phyloP scores from a whole-genome alignment of 495 filamentous ascomycete species.

The Penicillium coprophilum region DNA sequence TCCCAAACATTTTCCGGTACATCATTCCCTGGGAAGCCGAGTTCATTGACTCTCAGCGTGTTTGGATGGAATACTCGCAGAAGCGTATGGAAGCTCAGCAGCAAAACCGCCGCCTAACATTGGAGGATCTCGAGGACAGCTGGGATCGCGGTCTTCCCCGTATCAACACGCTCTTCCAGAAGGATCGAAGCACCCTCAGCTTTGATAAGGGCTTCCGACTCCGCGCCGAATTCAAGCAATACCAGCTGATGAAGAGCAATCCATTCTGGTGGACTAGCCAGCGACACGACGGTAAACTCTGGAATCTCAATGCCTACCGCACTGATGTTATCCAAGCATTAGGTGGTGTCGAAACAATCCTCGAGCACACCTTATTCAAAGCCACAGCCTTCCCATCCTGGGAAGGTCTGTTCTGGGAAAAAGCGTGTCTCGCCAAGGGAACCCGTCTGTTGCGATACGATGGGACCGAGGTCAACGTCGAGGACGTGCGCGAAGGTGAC shows the following conservation, averaged over 20 bases:
- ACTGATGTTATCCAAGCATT: constrained; percentile 98
- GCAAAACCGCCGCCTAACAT: constrained; percentile 89
- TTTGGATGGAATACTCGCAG: constrained; percentile 99
- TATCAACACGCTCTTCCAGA: constrained; percentile 99
- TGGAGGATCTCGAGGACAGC: constrained; percentile 97
- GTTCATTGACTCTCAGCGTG: constrained; percentile 97
- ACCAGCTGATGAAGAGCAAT: constrained; percentile 99
- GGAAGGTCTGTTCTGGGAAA: constrained; percentile 99
- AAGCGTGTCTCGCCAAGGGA: constrained; percentile 56
- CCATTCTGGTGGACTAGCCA: constrained; percentile 99
- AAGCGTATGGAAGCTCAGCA: constrained; percentile 97
- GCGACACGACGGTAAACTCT: constrained; percentile 95
- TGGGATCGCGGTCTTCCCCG: constrained; percentile 98
- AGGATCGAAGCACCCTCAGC: constrained; percentile 93
- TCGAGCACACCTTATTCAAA: constrained; percentile 98
- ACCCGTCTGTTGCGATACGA: constrained; percentile 42
- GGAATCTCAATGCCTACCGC: constrained; percentile 97
- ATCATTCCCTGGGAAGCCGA: constrained; percentile 99
- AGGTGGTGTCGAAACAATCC: constrained; percentile 98
- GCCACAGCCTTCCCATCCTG: constrained; percentile 98
- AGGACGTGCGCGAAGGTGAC: constrained; percentile 50
- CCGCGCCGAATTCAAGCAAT: constrained; percentile 95
- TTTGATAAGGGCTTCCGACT: constrained; percentile 99
- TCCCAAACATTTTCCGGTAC: constrained; percentile 99
- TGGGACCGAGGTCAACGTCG: constrained; percentile 41